Evolutionary conservation across 148 eudicot genomes (phyloP).

Genomic region (Persicaria maculosa): DNA sequence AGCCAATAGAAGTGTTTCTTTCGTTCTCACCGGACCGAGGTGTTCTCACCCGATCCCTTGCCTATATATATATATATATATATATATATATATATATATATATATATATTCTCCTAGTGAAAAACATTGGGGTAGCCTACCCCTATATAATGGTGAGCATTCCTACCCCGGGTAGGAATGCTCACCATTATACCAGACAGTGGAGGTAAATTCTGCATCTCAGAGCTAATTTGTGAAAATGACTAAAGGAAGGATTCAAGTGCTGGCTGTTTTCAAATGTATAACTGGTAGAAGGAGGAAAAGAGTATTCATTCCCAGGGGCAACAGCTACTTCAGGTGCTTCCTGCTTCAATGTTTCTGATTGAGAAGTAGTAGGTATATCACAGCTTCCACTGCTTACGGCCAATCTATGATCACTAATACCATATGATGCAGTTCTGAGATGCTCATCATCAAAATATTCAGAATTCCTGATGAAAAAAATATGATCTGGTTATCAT

Average conservation of each 20-base stretch:
- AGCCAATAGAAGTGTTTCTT: too few species aligned
- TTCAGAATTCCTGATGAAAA: conserved; percentile 65
- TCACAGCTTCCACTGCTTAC: conserved; percentile 45
- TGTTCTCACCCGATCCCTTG: too few species aligned
- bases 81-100: too few species aligned
- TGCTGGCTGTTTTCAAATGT: conserved; percentile 59
- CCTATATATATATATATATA: too few species aligned
- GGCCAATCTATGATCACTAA: conserved; percentile 44
- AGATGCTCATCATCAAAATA: conserved; percentile 61
- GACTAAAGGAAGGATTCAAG: conserved; percentile 41
- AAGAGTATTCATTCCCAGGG: conserved; percentile 56
- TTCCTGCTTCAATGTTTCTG: conserved; percentile 54
- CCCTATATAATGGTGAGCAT: too few species aligned
- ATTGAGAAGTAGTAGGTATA: conserved; percentile 48
- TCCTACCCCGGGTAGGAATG: background rate
- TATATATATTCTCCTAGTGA: too few species aligned
- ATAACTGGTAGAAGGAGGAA: conserved; percentile 57
- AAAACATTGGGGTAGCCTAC: too few species aligned
- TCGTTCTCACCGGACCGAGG: too few species aligned
- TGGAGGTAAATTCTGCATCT: conserved; percentile 56
- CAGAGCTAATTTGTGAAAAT: conserved; percentile 49
- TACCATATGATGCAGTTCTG: conserved; percentile 44
- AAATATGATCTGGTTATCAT: too few species aligned
- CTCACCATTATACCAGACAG: conserved; percentile 63
- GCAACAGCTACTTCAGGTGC: conserved; percentile 40